These are phyloP conservation scores for Lecanicillium sp. DNA, from an alignment of 2,329 filamentous ascomycete species.

Conservation along the genomic window DNA sequence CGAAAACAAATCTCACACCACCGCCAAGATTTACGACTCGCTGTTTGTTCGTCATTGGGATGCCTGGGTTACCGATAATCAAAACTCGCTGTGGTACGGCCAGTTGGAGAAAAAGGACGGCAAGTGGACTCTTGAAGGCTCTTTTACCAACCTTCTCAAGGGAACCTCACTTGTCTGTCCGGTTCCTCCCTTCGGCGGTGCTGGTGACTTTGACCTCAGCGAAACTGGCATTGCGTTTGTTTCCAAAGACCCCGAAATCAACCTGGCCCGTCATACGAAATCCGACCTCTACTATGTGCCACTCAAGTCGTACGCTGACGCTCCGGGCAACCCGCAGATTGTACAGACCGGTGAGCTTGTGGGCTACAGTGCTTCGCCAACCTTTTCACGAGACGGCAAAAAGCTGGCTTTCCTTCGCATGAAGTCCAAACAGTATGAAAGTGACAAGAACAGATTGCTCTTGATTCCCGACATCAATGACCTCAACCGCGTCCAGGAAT, in stretches of 20 bases:
- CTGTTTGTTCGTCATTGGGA: conserved; percentile 83
- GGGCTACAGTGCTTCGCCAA: conserved; percentile 58
- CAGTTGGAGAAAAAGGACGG: conserved; percentile 40
- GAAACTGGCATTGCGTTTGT: conserved; percentile 61
- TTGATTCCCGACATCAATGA: conserved; percentile 53
- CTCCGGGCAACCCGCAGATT: conserved; percentile 41
- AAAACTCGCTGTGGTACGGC: conserved; percentile 66
- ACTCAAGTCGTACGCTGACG: conserved; percentile 50
- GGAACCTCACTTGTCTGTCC: conserved; percentile 55
- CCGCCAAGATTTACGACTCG: conserved; percentile 62
- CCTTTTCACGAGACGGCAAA: conserved; percentile 66
- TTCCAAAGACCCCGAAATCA: conserved; percentile 63
- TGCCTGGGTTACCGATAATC: conserved; percentile 59
- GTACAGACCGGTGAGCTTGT: conserved; percentile 46
- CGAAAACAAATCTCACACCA: conserved; percentile 50
- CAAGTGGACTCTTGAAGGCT: conserved; percentile 32
- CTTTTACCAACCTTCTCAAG: conserved; percentile 55
- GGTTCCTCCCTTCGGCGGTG: conserved; percentile 69
- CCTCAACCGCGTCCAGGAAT: conserved; percentile 50
- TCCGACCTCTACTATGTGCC: conserved; percentile 71
- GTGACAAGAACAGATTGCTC: conserved; percentile 60
- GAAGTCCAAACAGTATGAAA: conserved; percentile 69
- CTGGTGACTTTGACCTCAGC: conserved; percentile 72
- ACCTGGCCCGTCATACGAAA: conserved; percentile 69
- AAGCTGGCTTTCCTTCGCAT: conserved; percentile 72